A percentile compares a stretch with the other conserved stretches of the same genome.
Conservation (phyloP, 1,284 basidiomycete genomes). For the Rhodotorula sp. region DNA sequence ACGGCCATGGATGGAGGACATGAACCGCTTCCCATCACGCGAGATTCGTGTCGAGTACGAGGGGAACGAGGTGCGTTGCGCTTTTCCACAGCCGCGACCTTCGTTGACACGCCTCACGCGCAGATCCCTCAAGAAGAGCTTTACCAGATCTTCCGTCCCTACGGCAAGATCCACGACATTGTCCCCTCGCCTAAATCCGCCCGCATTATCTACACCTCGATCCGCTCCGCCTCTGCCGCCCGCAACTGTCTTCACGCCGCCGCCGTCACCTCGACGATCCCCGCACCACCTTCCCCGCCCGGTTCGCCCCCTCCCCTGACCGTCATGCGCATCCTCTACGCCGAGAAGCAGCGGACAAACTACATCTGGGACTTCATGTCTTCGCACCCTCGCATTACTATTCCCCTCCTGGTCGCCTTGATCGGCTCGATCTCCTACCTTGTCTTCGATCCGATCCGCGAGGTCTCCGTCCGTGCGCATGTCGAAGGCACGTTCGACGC, state of each 20-base stretch:
- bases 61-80: constrained; percentile 67
- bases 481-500: constrained; percentile 78
- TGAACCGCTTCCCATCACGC: constrained; percentile 73
- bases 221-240: constrained; percentile 74
- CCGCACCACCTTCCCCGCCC: constrained; percentile 38
- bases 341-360: constrained; percentile 53
- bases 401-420: constrained; percentile 82
- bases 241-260: constrained; percentile 82
- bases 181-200: constrained; percentile 62
- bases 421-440: constrained; percentile 85
- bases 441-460: constrained; percentile 86
- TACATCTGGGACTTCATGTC: constrained; percentile 77
- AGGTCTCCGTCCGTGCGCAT: constrained; percentile 78
- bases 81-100: not conserved
- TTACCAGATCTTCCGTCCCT: constrained; percentile 60
- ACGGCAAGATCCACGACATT: constrained; percentile 74
- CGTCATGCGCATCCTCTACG: constrained; percentile 40
- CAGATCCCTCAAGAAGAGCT: constrained; percentile 43
- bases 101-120: constrained; percentile 18
- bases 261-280: constrained; percentile 45
- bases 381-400: constrained; percentile 77
- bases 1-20: constrained; percentile 61
- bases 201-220: constrained; percentile 61
- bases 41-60: constrained; percentile 77
- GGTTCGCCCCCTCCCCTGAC: constrained; percentile 10